These are phyloP conservation scores for Calocera viscosa DNA, from an alignment of 768 basidiomycete genomes.

Conservation along the genomic window DNA sequence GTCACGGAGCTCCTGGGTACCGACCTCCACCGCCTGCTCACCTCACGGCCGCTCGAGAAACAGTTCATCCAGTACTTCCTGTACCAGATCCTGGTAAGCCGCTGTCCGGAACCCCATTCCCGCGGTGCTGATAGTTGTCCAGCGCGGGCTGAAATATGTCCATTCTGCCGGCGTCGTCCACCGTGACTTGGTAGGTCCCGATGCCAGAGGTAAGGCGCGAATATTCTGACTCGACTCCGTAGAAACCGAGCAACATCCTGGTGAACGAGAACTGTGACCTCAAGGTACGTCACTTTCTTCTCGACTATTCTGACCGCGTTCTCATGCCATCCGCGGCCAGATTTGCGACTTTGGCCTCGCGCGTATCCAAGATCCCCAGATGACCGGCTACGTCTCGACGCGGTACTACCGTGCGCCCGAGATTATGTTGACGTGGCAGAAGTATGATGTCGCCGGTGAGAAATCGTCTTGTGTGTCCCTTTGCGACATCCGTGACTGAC, in stretches of 20 bases:
- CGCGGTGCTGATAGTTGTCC: constrained; percentile 14
- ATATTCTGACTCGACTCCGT: background rate
- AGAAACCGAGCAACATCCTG: constrained; percentile 99
- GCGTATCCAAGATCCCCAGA: constrained; percentile 97
- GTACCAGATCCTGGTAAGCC: constrained; percentile 86
- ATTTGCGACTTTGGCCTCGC: constrained; percentile 99
- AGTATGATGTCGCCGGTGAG: constrained; percentile 84
- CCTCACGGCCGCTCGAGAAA: constrained; percentile 93
- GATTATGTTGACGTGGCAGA: constrained; percentile 99
- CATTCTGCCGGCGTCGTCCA: constrained; percentile 99
- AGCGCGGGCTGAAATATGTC: constrained; percentile 98
- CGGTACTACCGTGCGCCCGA: constrained; percentile 98
- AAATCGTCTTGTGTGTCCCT: background rate
- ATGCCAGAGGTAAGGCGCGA: background rate
- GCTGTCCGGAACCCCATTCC: background rate
- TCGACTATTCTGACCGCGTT: constrained; percentile 7
- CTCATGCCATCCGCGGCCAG: constrained; percentile 30
- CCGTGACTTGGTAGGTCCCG: constrained; percentile 68
- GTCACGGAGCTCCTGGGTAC: constrained; percentile 97
- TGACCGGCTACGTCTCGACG: constrained; percentile 99
- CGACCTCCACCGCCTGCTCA: constrained; percentile 91
- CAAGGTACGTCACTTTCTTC: constrained; percentile 43
- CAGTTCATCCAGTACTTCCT: constrained; percentile 99
- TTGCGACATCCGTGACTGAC: background rate
- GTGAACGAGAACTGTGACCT: constrained; percentile 99